phyloP scores from a whole-genome alignment of 345 rosid species.

The Microcos paniculata region DNA sequence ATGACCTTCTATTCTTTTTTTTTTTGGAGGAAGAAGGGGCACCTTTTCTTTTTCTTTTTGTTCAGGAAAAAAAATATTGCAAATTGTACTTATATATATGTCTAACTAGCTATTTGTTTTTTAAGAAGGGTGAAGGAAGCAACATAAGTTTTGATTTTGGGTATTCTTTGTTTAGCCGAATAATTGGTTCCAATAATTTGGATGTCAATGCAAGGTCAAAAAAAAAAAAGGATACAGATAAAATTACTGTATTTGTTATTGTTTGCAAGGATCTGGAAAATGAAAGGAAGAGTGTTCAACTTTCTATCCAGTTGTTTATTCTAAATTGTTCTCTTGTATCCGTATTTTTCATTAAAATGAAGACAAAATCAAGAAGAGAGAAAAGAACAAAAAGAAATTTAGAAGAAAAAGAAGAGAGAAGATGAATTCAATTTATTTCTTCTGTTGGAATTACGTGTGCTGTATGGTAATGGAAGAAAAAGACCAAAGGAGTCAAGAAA shows the following conservation, averaged over 20 bases:
- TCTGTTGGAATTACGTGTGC: slow-evolving; percentile 19
- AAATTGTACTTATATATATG: slow-evolving; percentile 4
- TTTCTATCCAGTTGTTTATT: not conserved
- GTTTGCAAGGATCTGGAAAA: slow-evolving; percentile 12
- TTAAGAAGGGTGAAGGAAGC: not conserved
- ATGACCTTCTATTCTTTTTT: not conserved
- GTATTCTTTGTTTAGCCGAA: slow-evolving; percentile 25
- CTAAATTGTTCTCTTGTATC: not conserved
- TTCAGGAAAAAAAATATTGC: not conserved
- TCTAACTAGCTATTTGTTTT: slow-evolving; percentile 11
- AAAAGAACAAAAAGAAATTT: too few relatives aligned
- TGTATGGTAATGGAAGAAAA: slow-evolving; percentile 7
- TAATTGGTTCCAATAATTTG: slow-evolving; percentile 21
- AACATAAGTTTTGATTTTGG: slow-evolving; percentile 16
- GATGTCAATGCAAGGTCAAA: slow-evolving; percentile 14
- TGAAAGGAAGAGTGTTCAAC: not conserved
- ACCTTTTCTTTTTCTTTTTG: not conserved
- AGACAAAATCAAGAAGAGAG: slow-evolving; percentile 12
- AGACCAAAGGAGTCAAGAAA: slow-evolving; percentile 32
- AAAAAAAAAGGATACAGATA: not conserved
- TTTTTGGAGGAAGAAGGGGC: not conserved
- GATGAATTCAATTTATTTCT: not conserved
- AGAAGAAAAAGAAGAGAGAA: not conserved
- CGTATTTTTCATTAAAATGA: not conserved
- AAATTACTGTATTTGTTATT: not conserved